phyloP scores from a whole-genome alignment of 2,329 filamentous ascomycete species.

The Lomentospora prolificans region DNA sequence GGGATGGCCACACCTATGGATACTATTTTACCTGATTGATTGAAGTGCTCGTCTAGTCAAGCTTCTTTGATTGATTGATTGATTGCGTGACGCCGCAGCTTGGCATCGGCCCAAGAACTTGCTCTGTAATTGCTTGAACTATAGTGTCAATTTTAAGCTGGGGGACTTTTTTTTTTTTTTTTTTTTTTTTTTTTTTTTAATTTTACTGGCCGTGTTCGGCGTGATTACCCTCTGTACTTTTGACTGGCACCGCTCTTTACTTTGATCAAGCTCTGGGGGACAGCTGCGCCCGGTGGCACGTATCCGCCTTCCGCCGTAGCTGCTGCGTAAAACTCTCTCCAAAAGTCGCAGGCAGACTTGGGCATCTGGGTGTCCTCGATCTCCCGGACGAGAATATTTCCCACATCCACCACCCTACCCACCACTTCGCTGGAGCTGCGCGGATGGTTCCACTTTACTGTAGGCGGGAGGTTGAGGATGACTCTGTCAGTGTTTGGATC shows the following conservation, averaged over 20 bases:
- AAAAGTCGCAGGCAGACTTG: slow-evolving; percentile 23
- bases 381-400: slow-evolving; percentile 20
- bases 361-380: slow-evolving; percentile 20
- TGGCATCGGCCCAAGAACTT: no score
- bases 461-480: slow-evolving; percentile 21
- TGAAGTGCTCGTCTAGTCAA: no score
- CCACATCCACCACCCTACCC: slow-evolving; percentile 22
- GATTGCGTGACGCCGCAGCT: no score
- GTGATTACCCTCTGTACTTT: background rate
- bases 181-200: no score
- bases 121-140: no score
- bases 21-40: no score
- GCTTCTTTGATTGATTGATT: no score
- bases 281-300: slow-evolving; percentile 15
- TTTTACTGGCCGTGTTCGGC: no score
- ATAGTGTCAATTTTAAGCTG: no score
- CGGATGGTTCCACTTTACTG: slow-evolving; percentile 24
- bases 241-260: background rate
- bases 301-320: slow-evolving; percentile 22
- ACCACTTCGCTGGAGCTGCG: slow-evolving; percentile 17
- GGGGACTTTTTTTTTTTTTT: no score
- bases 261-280: background rate
- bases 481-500: slow-evolving; percentile 27
- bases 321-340: slow-evolving; percentile 16
- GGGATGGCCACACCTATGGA: no score